Conservation (phyloP, 2,329 filamentous ascomycete species). For the Dactylellina haptotyla region DNA sequence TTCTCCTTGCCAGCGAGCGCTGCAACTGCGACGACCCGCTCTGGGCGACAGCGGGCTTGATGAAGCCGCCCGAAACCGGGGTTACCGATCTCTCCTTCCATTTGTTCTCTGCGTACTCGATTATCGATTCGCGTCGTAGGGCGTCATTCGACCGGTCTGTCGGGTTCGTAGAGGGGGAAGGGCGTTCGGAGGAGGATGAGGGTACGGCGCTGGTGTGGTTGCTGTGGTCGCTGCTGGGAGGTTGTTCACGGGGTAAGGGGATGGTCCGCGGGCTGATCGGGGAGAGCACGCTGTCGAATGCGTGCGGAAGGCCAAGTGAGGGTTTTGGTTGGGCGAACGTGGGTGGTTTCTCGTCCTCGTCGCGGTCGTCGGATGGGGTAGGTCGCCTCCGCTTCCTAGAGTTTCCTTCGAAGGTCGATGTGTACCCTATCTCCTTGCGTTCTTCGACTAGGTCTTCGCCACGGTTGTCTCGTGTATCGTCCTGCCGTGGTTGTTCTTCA, state of each 20-base stretch:
- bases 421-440: constrained; percentile 34
- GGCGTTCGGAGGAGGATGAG: constrained; percentile 8
- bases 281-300: too few relatives aligned
- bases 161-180: constrained; percentile 11
- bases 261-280: too few relatives aligned
- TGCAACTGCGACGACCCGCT: constrained; percentile 16
- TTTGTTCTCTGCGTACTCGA: constrained; percentile 42
- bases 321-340: too few relatives aligned
- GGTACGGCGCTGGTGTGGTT: constrained; percentile 4
- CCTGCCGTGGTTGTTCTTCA: background rate
- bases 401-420: constrained; percentile 34
- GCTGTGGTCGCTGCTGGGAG: constrained; percentile 3
- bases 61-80: background rate
- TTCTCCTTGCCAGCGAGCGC: constrained; percentile 27
- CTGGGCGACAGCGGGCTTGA: background rate
- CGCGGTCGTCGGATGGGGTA: constrained; percentile 10
- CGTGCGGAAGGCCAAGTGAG: too few relatives aligned
- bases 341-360: background rate
- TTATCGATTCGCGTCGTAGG: constrained; percentile 13
- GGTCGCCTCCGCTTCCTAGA: constrained; percentile 47
- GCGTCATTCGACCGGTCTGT: background rate
- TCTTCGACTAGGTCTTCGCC: constrained; percentile 35
- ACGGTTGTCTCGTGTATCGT: constrained; percentile 12
- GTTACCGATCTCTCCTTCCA: constrained; percentile 34
- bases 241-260: too few relatives aligned